A percentile compares a stretch with the other conserved stretches of the same genome.
These are phyloP conservation scores for Quercus alba DNA, from an alignment of 306 rosid genomes.

Conservation along the genomic window DNA sequence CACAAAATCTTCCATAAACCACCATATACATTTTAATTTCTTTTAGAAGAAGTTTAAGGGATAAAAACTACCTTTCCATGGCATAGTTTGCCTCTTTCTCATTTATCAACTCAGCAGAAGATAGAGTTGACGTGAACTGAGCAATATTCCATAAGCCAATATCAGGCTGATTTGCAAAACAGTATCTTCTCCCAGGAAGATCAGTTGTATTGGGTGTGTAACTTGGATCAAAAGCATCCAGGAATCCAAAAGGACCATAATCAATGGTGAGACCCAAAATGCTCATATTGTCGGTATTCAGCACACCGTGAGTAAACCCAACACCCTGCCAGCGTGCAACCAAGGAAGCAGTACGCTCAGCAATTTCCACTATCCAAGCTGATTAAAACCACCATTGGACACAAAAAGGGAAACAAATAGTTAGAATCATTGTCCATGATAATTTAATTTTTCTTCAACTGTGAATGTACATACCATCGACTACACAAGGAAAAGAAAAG, in stretches of 20 bases:
- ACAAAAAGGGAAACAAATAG: slow-evolving; percentile 3
- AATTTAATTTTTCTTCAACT: neutral
- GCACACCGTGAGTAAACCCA: slow-evolving; percentile 98
- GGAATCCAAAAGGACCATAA: slow-evolving; percentile 97
- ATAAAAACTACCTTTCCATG: slow-evolving; percentile 80
- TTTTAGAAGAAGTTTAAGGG: slow-evolving; percentile 1
- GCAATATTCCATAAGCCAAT: slow-evolving; percentile 95
- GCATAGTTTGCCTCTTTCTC: slow-evolving; percentile 94
- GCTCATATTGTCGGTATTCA: slow-evolving; percentile 99
- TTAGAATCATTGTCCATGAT: neutral
- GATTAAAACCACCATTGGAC: slow-evolving; percentile 27
- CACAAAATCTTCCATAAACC: slow-evolving; percentile 14
- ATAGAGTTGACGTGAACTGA: slow-evolving; percentile 65
- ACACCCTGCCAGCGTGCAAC: slow-evolving; percentile 97
- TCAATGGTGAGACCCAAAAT: slow-evolving; percentile 96
- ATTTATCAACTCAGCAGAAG: slow-evolving; percentile 70
- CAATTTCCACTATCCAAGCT: slow-evolving; percentile 96
- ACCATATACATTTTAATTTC: slow-evolving; percentile 1
- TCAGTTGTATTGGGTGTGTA: slow-evolving; percentile 95
- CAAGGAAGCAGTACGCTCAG: slow-evolving; percentile 92
- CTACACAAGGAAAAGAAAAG: neutral
- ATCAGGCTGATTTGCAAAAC: slow-evolving; percentile 99
- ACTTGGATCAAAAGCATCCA: slow-evolving; percentile 99
- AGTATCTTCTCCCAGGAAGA: slow-evolving; percentile 97
- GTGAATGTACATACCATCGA: neutral